phyloP scores from a whole-genome alignment of 2,329 filamentous ascomycete species.

The Hypoxylon sp. region DNA sequence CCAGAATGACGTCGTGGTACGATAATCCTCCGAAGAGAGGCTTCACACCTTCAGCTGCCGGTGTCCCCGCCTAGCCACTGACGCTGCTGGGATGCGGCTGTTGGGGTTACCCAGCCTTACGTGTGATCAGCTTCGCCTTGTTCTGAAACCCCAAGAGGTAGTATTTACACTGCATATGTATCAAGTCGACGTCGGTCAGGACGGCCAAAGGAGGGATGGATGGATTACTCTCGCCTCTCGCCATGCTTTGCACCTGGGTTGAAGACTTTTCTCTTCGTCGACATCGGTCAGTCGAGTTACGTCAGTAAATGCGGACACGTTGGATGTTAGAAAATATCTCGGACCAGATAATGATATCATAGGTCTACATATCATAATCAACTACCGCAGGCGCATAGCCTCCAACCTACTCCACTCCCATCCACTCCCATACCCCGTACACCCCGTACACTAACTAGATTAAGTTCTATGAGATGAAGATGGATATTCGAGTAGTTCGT shows the following conservation, averaged over 20 bases:
- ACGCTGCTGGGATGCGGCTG: slow-evolving; percentile 20
- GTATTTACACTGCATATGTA: slow-evolving; percentile 23
- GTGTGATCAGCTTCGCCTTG: slow-evolving; percentile 39
- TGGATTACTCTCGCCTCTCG: not conserved
- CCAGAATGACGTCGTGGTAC: slow-evolving; percentile 41
- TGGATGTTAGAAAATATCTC: slow-evolving; percentile 1
- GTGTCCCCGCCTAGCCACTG: slow-evolving; percentile 30
- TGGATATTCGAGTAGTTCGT: slow-evolving; percentile 27
- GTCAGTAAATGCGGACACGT: slow-evolving; percentile 21
- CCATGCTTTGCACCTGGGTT: not conserved
- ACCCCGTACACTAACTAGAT: slow-evolving; percentile 31
- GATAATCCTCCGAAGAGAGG: slow-evolving; percentile 35
- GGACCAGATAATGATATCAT: slow-evolving; percentile 37
- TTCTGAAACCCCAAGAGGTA: slow-evolving; percentile 32
- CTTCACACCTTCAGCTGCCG: slow-evolving; percentile 35
- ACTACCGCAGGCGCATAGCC: slow-evolving; percentile 23
- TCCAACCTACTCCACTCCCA: slow-evolving; percentile 17
- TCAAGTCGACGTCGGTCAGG: slow-evolving; percentile 3
- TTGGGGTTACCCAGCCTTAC: slow-evolving; percentile 38
- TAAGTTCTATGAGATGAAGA: slow-evolving; percentile 26
- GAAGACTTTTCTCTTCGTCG: slow-evolving; percentile 5
- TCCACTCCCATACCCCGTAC: slow-evolving; percentile 3
- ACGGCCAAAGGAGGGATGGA: slow-evolving; percentile 1
- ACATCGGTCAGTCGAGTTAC: slow-evolving; percentile 18
- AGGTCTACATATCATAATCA: slow-evolving; percentile 30